phyloP scores from a whole-genome alignment of 1,139 yeast species.

The Geotrichum bryndzae region DNA sequence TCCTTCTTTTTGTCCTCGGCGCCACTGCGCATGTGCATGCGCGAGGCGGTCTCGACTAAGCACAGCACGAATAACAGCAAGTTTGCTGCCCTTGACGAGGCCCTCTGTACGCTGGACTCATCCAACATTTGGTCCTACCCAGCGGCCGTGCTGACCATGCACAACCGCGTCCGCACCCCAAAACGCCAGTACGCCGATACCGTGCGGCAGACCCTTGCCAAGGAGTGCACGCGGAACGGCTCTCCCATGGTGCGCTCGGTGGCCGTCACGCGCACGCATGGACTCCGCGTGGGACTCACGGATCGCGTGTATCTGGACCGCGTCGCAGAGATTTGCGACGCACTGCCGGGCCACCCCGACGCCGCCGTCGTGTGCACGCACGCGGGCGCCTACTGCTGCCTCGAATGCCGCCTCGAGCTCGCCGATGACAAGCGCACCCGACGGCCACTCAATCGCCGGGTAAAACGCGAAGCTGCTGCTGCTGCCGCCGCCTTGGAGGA shows the following conservation, averaged over 20 bases:
- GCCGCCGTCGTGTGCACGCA: neutral
- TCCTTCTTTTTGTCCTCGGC: neutral
- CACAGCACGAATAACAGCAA: neutral
- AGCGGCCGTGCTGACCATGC: neutral
- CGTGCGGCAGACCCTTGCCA: neutral
- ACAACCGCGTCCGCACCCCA: neutral
- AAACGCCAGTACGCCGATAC: neutral
- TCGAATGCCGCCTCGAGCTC: neutral
- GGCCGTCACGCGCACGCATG: neutral
- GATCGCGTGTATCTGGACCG: neutral
- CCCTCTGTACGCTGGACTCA: too few species aligned
- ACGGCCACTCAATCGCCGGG: neutral
- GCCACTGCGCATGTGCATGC: neutral
- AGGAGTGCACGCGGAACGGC: neutral
- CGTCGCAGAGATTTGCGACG: neutral
- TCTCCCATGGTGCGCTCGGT: neutral
- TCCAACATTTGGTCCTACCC: neutral
- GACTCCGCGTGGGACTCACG: neutral
- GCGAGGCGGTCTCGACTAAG: neutral
- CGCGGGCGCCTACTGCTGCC: neutral
- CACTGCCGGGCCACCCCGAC: neutral
- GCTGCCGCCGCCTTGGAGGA: neutral
- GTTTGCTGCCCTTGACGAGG: neutral
- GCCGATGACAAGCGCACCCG: neutral
- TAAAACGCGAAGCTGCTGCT: neutral